Conservation (phyloP, 1,139 yeast species). For the Suhomyces ambrosiae region DNA sequence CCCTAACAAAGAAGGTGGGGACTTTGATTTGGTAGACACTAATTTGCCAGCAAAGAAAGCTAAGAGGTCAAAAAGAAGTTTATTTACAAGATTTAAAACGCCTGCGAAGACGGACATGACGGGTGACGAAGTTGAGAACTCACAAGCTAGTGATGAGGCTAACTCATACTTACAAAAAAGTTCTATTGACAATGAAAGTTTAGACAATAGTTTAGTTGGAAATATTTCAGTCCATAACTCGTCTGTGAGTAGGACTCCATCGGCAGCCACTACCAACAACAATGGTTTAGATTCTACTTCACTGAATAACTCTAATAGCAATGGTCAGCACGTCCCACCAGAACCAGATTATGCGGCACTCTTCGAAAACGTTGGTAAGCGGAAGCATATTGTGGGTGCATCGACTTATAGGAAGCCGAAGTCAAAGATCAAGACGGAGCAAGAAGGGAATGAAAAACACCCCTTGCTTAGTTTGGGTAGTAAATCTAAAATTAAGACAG, state of each 20-base stretch:
- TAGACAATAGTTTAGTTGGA: constrained; percentile 17
- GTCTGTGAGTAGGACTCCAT: constrained; percentile 28
- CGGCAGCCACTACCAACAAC: constrained; percentile 23
- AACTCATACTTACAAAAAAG: constrained; percentile 2
- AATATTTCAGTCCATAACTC: constrained; percentile 20
- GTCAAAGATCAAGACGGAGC: constrained; percentile 19
- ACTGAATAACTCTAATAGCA: constrained; percentile 18
- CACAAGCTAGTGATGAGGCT: constrained; percentile 9
- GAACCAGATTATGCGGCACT: constrained; percentile 52
- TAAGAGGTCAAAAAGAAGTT: constrained; percentile 38
- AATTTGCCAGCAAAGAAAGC: constrained; percentile 27
- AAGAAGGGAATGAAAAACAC: constrained; percentile 9
- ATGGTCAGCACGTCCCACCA: constrained; percentile 9
- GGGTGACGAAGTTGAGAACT: constrained; percentile 11
- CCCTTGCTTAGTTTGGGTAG: constrained; percentile 10
- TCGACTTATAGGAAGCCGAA: constrained; percentile 28
- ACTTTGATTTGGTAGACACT: constrained; percentile 6
- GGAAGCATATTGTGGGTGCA: constrained; percentile 35
- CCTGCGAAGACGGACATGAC: constrained; percentile 26
- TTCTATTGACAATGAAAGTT: constrained; percentile 17
- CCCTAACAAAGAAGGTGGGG: constrained; percentile 9
- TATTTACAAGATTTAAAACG: constrained; percentile 47
- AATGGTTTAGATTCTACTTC: constrained; percentile 13
- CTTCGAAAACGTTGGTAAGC: constrained; percentile 48
- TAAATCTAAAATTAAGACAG: constrained; percentile 7